Base-by-base conservation (phyloP, 1,284 basidiomycete species). In the Irpex lacteus region DNA sequence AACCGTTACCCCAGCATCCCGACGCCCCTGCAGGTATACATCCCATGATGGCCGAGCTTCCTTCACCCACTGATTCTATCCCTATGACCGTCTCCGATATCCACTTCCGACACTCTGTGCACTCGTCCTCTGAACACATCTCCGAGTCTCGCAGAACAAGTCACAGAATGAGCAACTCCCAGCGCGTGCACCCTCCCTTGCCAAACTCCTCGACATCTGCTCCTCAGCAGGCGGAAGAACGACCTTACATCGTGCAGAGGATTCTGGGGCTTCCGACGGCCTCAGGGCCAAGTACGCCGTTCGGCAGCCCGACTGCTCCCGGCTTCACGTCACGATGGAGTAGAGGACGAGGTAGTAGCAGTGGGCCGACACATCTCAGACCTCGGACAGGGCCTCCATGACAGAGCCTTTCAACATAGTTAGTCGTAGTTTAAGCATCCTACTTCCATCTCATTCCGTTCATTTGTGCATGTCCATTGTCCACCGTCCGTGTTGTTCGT, bases 51-150 rank as follows among this genome's bases (percentile, higher is more conserved):
- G 60, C 62, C 9, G 67, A 65, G 49, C 68, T 67, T 18, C 76
- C 74, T 37, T 89, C 89, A 8, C 88, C 88, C 19, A 86, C 87
- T 0, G 87, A 90, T 59, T 90, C 88, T 60, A 77, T 89, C 60
- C 87, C 88, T 0, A 78, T 86, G 68, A 86, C 89, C n/a, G 81
- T 88, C 47, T 88, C 87, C 1, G 88, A 90, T 50, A 81, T 88
- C 60, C 80, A 86, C 67, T 89, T 88, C 76, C 78, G 85, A 58
- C 81, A 85, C 65, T 82, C 83, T 3, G 80, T 82, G 1, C 84
- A 85, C 13, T 78, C 82, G 1, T 73, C 70, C 15, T 63, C 64
- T 11, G 71, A 69, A 18, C 68, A 66, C 9, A 40, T 59, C 36
- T 52, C 70, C n/a, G 80, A 80, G 26, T 79, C 79, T 26, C 74